phyloP scores from a whole-genome alignment of 192 early-diverging fungal species.

The Geranomyces michiganensis region DNA sequence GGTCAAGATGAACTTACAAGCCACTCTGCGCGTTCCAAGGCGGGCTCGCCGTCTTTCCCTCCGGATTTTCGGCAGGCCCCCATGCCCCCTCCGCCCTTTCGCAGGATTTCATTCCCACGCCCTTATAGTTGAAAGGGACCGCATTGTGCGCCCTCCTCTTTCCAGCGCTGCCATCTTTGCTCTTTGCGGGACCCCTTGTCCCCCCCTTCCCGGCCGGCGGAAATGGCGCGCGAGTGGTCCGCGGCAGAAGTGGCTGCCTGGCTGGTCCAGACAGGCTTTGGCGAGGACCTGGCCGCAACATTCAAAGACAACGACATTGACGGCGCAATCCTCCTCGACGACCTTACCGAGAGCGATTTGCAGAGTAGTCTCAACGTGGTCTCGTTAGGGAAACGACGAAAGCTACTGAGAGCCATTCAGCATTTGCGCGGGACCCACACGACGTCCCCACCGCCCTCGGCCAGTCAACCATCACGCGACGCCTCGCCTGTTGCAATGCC shows the following conservation, averaged over 20 bases:
- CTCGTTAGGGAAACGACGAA: conserved; percentile 43
- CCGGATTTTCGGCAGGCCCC: too few relatives aligned
- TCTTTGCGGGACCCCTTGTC: too few relatives aligned
- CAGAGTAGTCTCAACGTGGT: conserved; percentile 41
- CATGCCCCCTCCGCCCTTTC: too few relatives aligned
- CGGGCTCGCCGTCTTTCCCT: too few relatives aligned
- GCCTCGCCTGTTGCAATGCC: not conserved
- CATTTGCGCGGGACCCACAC: not conserved
- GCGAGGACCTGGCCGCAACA: not conserved
- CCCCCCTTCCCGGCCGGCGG: not conserved
- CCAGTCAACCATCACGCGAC: not conserved
- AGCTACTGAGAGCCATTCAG: conserved; percentile 18
- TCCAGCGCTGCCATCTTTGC: too few relatives aligned
- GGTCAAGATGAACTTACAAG: too few relatives aligned
- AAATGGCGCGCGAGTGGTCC: not conserved
- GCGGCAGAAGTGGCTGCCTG: not conserved
- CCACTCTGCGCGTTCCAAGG: too few relatives aligned
- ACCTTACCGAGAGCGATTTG: conserved; percentile 35
- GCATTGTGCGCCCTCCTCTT: too few relatives aligned
- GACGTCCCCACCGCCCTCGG: not conserved
- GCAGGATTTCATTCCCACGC: too few relatives aligned
- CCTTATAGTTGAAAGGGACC: too few relatives aligned
- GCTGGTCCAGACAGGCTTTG: not conserved
- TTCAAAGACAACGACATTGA: conserved; percentile 49
- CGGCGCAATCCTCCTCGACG: conserved; percentile 36